A percentile compares a stretch with the other conserved stretches of the same genome.
These are phyloP conservation scores for Physcia stellaris DNA, from an alignment of 495 filamentous ascomycete species.

Conservation along the genomic window DNA sequence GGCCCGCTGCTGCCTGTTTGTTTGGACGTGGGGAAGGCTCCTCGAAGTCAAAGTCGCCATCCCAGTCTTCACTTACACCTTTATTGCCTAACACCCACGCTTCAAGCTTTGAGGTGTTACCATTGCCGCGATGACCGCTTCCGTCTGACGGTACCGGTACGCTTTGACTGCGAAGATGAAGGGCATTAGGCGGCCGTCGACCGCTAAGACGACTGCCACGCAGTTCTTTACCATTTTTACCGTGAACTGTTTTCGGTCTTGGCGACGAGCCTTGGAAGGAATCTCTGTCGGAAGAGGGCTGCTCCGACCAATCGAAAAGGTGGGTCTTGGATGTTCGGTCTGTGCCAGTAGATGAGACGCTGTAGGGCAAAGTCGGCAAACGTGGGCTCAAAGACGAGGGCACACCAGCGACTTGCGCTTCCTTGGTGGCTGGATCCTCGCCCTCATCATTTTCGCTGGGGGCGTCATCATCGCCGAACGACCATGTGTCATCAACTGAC, in stretches of 20 bases:
- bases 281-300: conserved; percentile 39
- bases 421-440: background rate
- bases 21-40: conserved; percentile 31
- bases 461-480: conserved; percentile 17
- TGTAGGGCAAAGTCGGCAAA: background rate
- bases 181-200: conserved; percentile 59
- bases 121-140: conserved; percentile 35
- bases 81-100: conserved; percentile 81
- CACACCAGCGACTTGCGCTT: background rate
- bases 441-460: conserved; percentile 12
- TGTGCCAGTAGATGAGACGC: background rate
- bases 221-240: conserved; percentile 62
- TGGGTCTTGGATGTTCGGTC: conserved; percentile 19
- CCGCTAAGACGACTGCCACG: conserved; percentile 61
- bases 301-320: conserved; percentile 83
- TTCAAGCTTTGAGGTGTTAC: conserved; percentile 65
- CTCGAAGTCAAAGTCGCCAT: conserved; percentile 70
- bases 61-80: conserved; percentile 70
- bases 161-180: conserved; percentile 87
- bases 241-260: conserved; percentile 80
- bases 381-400: background rate
- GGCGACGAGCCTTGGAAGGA: conserved; percentile 34
- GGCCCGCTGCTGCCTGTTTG: conserved; percentile 13
- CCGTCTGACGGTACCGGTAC: conserved; percentile 73
- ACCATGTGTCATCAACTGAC: conserved; percentile 18